Evolutionary conservation across 169 alveolate species (phyloP), one percentile per base, ranked within the genome.

Genomic region (Toxoplasma gondii): DNA sequence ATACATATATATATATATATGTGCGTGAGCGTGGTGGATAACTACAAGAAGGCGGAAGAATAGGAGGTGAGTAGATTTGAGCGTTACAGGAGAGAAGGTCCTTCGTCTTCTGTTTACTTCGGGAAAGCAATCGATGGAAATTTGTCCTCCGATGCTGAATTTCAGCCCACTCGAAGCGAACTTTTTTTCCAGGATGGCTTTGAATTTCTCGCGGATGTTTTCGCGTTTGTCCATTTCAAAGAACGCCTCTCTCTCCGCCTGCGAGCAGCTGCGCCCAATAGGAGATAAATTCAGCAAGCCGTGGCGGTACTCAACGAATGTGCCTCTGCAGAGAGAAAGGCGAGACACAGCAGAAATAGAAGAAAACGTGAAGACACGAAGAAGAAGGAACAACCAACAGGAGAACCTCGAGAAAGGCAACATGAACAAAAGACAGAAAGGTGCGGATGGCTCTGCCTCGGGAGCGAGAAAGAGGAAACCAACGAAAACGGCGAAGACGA

Each of bases 261-360:
- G 91, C 22, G 99, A 94, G 93, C 99, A 99, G 96, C 98, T 98
- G 80, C 99, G 96, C 0, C 99, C 99, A 43, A 99, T 98, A 36
- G 99, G 99, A 43, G 99, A 97, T 38, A 99, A 95, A 92, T 99
- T 99, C 36, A 99, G 81, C 98, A 99, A 93, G n/a, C 99, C 99
- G 36, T 98, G 98, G 88, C 99, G 97, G 74, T 96, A 97, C 92
- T 99, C 99, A 70, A 98, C 97, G 95, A 99, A 99, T 24, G 99
- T 98, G 29, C 99, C 99, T 94, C 98, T 97, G 93, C 64, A 81
- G 17, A 19, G n/a, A 74, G 58, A 41, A 31, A 44, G 24, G 41
- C n/a, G 69, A 43, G 17, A 91, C 44, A 74, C 58, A 12, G 58
- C 58, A 12, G 58, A 49, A 49, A 4, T 39, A 49, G 69, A 29